Evolutionary conservation across 306 rosid species (phyloP), one percentile per base, ranked within the genome.

Genomic region (Cyamopsis tetragonoloba): DNA sequence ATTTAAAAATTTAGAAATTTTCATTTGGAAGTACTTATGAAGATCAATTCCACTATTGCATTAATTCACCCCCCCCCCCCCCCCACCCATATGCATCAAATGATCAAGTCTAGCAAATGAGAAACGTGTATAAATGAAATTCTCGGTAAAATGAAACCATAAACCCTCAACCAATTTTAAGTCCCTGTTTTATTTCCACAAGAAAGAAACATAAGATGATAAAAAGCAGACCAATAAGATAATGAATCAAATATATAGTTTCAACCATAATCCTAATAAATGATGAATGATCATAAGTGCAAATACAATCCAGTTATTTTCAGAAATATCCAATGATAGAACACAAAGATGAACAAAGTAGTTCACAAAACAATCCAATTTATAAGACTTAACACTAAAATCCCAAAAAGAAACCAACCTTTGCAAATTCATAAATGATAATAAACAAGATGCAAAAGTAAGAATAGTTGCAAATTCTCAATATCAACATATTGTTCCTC

Each of bases 401-500:
- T 41, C 20, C 43, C 48, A 71, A 80, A 39, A 50, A 4, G 17
- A 57, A 66, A 64, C 9, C n/a, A 74, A 62, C 26, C 42, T 38
- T 44, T 50, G 47, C 48, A 5, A 66, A 32, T 5, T 39, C 49
- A 32, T 31, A 60, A 24, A 68, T 12, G 56, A 18, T 66, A n/a
- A n/a, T n/a, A n/a, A 73, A 55, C 8, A 46, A 13, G 48, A 13
- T 53, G 26, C 39, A 51, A 58, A 7, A 17, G 39, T 12, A 34
- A 50, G 46, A 27, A 47, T 48, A 72, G 18, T 3, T 53, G 22
- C 17, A 14, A 97, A 76, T 93, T 93, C 83, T 93, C 98, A 75
- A 93, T 93, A 72, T 93, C 98, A 73, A 93, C 98, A 65, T 93
- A 96, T 58, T 89, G 97, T 83, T n/a, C n/a, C n/a, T n/a, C n/a